A percentile compares a stretch with the other conserved stretches of the same genome.
Evolutionary conservation across 2,329 filamentous ascomycete genomes (phyloP).

Genomic region (Ascomycota sp.): DNA sequence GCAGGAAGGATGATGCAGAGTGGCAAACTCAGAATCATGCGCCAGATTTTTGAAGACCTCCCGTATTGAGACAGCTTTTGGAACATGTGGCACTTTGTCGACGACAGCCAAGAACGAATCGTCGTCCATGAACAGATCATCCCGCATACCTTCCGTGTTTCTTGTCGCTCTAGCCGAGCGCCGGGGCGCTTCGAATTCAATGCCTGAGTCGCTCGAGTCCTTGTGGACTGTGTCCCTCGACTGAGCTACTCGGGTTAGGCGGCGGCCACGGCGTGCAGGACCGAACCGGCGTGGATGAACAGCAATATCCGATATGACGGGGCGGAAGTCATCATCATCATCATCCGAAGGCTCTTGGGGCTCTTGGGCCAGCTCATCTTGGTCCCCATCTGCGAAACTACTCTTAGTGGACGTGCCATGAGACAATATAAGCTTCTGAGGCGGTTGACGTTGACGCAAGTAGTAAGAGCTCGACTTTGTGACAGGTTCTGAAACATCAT

Average conservation of each 20-base stretch:
- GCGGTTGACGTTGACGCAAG: slow-evolving; percentile 8
- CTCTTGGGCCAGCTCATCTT: slow-evolving; percentile 13
- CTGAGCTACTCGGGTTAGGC: slow-evolving; percentile 3
- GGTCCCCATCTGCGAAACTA: slow-evolving; percentile 6
- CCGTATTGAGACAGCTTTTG: slow-evolving; percentile 40
- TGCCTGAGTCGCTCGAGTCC: slow-evolving; percentile 18
- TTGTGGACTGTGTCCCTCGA: slow-evolving; percentile 2
- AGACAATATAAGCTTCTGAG: slow-evolving; percentile 2
- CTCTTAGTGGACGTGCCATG: slow-evolving; percentile 8
- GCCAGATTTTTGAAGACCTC: slow-evolving; percentile 49
- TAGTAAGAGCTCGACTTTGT: slow-evolving; percentile 3
- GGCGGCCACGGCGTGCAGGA: slow-evolving; percentile 4
- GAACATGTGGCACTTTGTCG: slow-evolving; percentile 18
- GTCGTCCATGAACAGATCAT: slow-evolving; percentile 33
- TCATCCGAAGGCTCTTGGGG: slow-evolving; percentile 9
- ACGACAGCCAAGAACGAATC: slow-evolving; percentile 30
- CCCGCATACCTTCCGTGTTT: slow-evolving; percentile 22
- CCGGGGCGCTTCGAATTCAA: slow-evolving; percentile 29
- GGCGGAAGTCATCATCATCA: slow-evolving; percentile 13
- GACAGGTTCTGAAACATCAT: slow-evolving; percentile 3
- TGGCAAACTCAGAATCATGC: slow-evolving; percentile 41
- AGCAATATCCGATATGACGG: slow-evolving; percentile 16
- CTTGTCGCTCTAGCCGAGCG: slow-evolving; percentile 25
- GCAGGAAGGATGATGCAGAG: slow-evolving; percentile 47
- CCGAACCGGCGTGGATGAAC: slow-evolving; percentile 6